Evolutionary conservation across 495 filamentous ascomycete genomes (phyloP).

Genomic region (Penicillium diatomitis): DNA sequence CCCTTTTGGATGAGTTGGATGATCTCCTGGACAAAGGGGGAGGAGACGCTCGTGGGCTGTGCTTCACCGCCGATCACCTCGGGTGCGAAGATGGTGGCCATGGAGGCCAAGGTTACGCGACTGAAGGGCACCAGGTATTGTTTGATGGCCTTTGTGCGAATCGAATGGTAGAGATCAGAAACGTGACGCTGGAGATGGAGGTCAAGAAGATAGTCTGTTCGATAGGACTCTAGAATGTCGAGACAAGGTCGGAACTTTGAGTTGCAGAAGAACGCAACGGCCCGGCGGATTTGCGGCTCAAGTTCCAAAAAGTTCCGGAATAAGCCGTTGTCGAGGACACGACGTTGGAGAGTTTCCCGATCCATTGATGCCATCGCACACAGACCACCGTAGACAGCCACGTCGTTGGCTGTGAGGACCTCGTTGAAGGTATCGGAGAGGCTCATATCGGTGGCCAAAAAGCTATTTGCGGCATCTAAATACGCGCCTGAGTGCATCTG

Average conservation of each 20-base stretch:
- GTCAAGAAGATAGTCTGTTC: conserved; percentile 80
- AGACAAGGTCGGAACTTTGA: conserved; percentile 81
- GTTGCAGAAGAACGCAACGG: conserved; percentile 77
- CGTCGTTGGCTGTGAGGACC: conserved; percentile 72
- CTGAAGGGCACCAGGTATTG: conserved; percentile 83
- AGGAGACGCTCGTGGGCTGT: conserved; percentile 34
- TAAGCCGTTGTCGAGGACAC: conserved; percentile 65
- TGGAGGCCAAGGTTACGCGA: conserved; percentile 57
- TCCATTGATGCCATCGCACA: conserved; percentile 87
- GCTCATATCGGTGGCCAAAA: conserved; percentile 50
- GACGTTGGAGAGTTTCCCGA: conserved; percentile 59
- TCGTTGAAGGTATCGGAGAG: conserved; percentile 56
- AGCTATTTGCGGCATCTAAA: conserved; percentile 61
- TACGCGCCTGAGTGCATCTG: conserved; percentile 57
- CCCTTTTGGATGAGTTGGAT: conserved; percentile 63
- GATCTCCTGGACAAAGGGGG: conserved; percentile 66
- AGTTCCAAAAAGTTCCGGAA: conserved; percentile 88
- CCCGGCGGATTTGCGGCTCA: conserved; percentile 88
- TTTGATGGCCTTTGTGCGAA: conserved; percentile 84
- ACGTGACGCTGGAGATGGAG: conserved; percentile 75
- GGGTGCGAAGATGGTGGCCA: conserved; percentile 55
- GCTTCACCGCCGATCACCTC: conserved; percentile 26
- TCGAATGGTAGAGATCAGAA: conserved; percentile 53
- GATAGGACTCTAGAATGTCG: conserved; percentile 69
- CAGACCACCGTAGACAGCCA: conserved; percentile 86